Evolutionary conservation across 2,329 filamentous ascomycete species (phyloP).

Genomic region (Ceratocystis variospora): DNA sequence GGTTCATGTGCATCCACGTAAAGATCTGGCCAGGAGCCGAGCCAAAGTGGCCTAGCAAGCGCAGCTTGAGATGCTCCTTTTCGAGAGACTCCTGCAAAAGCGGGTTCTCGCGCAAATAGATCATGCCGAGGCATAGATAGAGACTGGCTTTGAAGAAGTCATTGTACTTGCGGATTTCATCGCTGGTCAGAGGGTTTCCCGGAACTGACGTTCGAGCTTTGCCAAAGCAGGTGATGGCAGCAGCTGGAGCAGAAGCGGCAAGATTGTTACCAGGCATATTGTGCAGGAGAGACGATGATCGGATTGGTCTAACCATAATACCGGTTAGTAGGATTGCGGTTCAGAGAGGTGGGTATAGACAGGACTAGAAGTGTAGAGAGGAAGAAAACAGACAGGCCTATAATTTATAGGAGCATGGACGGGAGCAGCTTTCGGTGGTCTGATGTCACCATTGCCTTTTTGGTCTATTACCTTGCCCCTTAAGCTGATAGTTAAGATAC

Average conservation of each 20-base stretch:
- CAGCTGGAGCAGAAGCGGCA: neutral
- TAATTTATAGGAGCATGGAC: no score
- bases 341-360: no score
- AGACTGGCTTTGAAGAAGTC: conserved; percentile 62
- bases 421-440: no score
- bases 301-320: neutral
- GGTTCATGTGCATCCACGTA: conserved; percentile 71
- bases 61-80: conserved; percentile 56
- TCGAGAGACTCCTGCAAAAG: conserved; percentile 56
- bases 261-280: neutral
- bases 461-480: no score
- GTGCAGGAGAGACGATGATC: neutral
- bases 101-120: conserved; percentile 62
- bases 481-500: no score
- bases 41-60: conserved; percentile 65
- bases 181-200: conserved; percentile 46
- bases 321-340: no score
- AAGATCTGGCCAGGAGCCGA: conserved; percentile 71
- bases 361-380: no score
- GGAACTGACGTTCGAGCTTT: conserved; percentile 50
- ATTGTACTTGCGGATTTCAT: conserved; percentile 55
- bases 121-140: conserved; percentile 67
- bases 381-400: no score
- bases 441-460: no score
- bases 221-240: conserved; percentile 48